Base-by-base conservation (phyloP, 805 yeast species). In the Candida xiaguanensis region DNA sequence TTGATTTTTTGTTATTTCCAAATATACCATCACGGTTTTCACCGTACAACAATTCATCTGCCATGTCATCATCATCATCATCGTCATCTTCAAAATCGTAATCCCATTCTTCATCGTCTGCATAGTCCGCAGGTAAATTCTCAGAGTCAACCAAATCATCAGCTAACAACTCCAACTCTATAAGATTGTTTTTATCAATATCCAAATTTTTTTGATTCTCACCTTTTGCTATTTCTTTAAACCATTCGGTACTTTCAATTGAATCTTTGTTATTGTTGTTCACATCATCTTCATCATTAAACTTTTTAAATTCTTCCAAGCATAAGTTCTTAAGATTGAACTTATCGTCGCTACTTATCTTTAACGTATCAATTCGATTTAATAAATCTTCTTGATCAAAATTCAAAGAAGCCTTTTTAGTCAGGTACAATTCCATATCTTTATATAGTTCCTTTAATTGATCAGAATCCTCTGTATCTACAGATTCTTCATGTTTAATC, bases 121-220 rank as follows among this genome's bases (percentile, higher is more conserved):
- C 63, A 25, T 29, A 31, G 4, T 49, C 50, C 2, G 43, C 52
- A 2, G 49, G 57, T 16, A 15, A 5, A n/a, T 51, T 46, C 8
- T 48, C 59, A 5, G 49, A 59, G 4, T 55, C 64, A 18, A 58
- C 63, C 11, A 72, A 47, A 9, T 75, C 75, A 36, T 71, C 77
- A 0, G 82, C 80, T 2, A 78, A 59, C 17, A 78, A 36, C 43
- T 79, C 84, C 12, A 80, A 54, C 39, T 78, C 77, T 1, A 76
- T 51, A 7, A 78, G 49, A 42, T 78, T 81, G 3, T 70, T 67
- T 4, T 61, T 32, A 17, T 35, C 41, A 13, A 42, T 24, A 12
- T 51, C 46, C 18, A 53, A 34, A 13, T 40, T 37, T 8, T 38
- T 34, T 14, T 42, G 37, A 37, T 31, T 17, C 9, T 20, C 34